Evolutionary conservation across 2,329 filamentous ascomycete species (phyloP), one percentile per base, ranked within the genome.

Genomic region (Aureobasidium sp.): DNA sequence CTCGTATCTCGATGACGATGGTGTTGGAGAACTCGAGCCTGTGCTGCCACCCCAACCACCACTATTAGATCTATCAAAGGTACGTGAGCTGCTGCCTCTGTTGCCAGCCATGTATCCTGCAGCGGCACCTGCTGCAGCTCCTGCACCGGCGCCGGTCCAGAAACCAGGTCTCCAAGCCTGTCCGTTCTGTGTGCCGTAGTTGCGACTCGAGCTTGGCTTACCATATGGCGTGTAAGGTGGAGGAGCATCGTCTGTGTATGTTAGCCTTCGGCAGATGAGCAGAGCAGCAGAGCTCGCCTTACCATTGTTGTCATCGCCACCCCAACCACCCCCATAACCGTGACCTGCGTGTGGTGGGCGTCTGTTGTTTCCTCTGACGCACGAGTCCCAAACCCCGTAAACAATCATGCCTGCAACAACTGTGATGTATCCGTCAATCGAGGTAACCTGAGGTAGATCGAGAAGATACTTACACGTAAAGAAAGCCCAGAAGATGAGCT

Each of bases 151-250:
- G 23, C 88, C 88, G 20, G 78, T 82, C 88, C 88, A 91, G 74
- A 91, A 91, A 1, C 89, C 89, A 5, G 88, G 88, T 55, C 81
- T 80, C 87, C 87, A 91, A 1, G 79, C 78, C 64, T 82, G 73
- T 63, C 66, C 61, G 58, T 47, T 48, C 61, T 62, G 63, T 63
- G 42, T 66, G 66, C 61, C 53, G 61, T 64, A 29, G 51, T 51
- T 51, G 36, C 57, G 57, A 27, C 46, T 26, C 10, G 57, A 42
- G 34, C 36, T 36, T 32, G 32, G 20, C 46, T 60, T 60, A 37
- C 66, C 66, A 37, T 67, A 64, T 15, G 71, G 71, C 12, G 70
- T 75, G 64, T 81, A 81, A 9, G 80, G 79, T 58, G 80, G 80
- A 17, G 79, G 80, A 15, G 80, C 77, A 65, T 81, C 79, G 42